These are phyloP conservation scores for Mucor circinelloides DNA, from an alignment of 371 early-diverging fungal genomes.

Conservation along the genomic window DNA sequence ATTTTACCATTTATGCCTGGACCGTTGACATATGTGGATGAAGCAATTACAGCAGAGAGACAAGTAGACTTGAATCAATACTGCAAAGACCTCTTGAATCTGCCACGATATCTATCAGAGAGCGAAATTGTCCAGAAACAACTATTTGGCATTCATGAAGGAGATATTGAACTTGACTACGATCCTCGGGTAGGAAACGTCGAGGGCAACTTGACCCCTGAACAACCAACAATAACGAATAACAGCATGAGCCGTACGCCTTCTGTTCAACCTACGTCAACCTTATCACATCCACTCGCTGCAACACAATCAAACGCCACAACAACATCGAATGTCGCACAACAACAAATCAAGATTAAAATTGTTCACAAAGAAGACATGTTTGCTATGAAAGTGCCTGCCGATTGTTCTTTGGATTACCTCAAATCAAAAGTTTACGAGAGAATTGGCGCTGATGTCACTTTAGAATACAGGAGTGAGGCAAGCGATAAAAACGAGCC, in stretches of 20 bases:
- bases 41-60: conserved; percentile 53
- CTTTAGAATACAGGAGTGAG: conserved; percentile 32
- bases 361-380: conserved; percentile 66
- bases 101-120: conserved; percentile 60
- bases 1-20: conserved; percentile 75
- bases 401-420: conserved; percentile 49
- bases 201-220: neutral
- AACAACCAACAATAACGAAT: neutral
- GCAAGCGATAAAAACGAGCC: conserved; percentile 22
- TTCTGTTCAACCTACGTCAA: neutral
- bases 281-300: neutral
- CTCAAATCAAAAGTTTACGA: conserved; percentile 58
- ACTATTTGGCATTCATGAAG: conserved; percentile 62
- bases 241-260: neutral
- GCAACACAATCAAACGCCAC: neutral
- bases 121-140: conserved; percentile 50
- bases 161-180: conserved; percentile 57
- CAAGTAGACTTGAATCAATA: conserved; percentile 65
- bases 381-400: conserved; percentile 69
- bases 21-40: conserved; percentile 51
- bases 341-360: conserved; percentile 60
- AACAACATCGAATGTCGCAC: neutral
- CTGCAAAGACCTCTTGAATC: conserved; percentile 56
- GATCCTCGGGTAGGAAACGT: conserved; percentile 25
- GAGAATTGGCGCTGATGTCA: conserved; percentile 37